Percentiles rank a stretch among this genome's conserved stretches.
These are phyloP conservation scores for Alternaria arbusti DNA, from an alignment of 2,329 filamentous ascomycete genomes.

Conservation along the genomic window DNA sequence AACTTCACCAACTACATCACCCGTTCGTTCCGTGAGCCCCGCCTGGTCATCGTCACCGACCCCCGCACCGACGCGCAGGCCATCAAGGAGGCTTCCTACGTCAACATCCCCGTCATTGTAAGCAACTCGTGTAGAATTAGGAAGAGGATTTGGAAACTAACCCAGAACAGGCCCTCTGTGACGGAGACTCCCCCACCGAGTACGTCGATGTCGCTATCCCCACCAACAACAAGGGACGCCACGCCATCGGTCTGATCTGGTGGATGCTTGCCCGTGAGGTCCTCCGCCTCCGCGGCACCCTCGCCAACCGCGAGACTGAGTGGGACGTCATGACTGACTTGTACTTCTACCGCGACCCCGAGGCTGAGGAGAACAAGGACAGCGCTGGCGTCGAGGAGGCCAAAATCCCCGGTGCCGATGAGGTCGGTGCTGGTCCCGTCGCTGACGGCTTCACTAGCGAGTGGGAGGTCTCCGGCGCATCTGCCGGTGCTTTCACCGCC, in stretches of 20 bases:
- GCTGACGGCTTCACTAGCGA: constrained; percentile 81
- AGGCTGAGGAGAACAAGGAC: constrained; percentile 99
- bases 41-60: constrained; percentile 99
- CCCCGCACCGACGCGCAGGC: constrained; percentile 99
- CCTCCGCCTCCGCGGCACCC: constrained; percentile 96
- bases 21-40: constrained; percentile 99
- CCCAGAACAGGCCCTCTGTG: constrained; percentile 75
- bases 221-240: constrained; percentile 99
- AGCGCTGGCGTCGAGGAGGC: constrained; percentile 77
- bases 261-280: constrained; percentile 99
- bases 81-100: constrained; percentile 99
- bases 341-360: constrained; percentile 99
- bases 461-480: constrained; percentile 79
- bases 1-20: constrained; percentile 99
- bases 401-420: constrained; percentile 84
- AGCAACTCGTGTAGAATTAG: constrained; percentile 4
- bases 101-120: constrained; percentile 98
- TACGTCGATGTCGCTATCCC: constrained; percentile 99
- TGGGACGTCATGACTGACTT: constrained; percentile 99
- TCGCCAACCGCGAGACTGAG: constrained; percentile 92
- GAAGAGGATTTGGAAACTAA: constrained; percentile 8
- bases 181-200: constrained; percentile 99
- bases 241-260: constrained; percentile 98
- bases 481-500: constrained; percentile 66
- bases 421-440: constrained; percentile 79